Base-by-base conservation (phyloP, 2,329 filamentous ascomycete species). In the Parascedosporium putredinis region DNA sequence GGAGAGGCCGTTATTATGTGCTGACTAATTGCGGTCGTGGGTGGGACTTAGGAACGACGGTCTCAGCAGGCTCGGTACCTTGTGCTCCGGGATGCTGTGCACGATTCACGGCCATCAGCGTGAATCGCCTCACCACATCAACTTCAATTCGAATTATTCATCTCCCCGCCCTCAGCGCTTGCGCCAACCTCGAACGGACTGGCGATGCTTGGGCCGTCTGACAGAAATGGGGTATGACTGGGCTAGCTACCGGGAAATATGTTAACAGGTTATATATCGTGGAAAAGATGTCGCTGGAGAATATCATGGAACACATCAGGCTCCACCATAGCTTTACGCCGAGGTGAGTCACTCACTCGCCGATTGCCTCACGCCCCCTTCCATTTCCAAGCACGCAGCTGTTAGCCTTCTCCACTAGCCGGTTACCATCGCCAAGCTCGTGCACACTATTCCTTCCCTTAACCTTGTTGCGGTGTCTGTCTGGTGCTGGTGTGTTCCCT, bases 301-400 rank as follows among this genome's bases (percentile, higher is more conserved):
- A 90, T 56, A 84, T 93, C 38, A 84, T 87, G 71, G 74, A 81
- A 23, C 81, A 82, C 59, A 83, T 88, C 74, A 79, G 73, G 55
- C 70, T 70, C 51, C 70, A 74, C 52, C 72, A 84, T 68, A 74
- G 78, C 53, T 88, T 89, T 64, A 72, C 78, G 25, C 85, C 86
- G 20, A 86, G 82, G 83, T 86, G 70, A 63, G 72, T 62, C 51
- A 55, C 53, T n/a, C n/a, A n/a, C n/a, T n/a, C n/a, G n/a, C n/a
- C n/a, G n/a, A 49, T 52, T 56, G 23, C 44, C 50, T 45, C 20
- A 43, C 25, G 8, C 36, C n/a, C 47, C 7, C 22, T 47, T n/a
- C 46, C 45, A 33, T 47, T 47, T 22, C 45, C 45, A 47, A 33
- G 27, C 27, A n/a, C n/a, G n/a, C n/a, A n/a, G n/a, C n/a, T n/a